Evolutionary conservation across 2,329 filamentous ascomycete genomes (phyloP), one percentile per base, ranked within the genome.

Genomic region (Chaetomium olivaceum): DNA sequence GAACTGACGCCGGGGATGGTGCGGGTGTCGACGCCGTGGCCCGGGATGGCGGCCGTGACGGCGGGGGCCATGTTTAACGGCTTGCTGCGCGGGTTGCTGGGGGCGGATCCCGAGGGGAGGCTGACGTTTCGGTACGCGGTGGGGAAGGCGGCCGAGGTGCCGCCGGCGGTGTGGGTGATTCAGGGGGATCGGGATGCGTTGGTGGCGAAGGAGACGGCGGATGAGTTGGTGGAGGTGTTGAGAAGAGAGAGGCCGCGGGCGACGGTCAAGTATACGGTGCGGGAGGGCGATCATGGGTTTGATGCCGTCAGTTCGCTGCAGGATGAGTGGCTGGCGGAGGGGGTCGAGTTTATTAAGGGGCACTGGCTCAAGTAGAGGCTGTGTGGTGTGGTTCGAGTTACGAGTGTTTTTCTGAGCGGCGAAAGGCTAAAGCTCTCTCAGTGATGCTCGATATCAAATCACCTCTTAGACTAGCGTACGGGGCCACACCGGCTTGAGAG

Each of bases 311-410:
- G 51, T 52, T 36, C 43, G n/a, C 29, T 73, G 3, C 50, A 60
- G 11, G 68, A 70, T 48, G 60, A 61, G 4, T 73, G 63, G 64
- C 27, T 72, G n/a, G 64, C 51, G 25, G 70, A 73, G 52, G 70
- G 68, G 6, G 55, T 72, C 3, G 66, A 63, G 21, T 73, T 69
- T 63, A 50, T 72, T 8, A 62, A 61, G 60, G 66, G 64, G 60
- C 67, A 68, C 33, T 73, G 71, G 71, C 50, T 68, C 1, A 43
- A 43, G 39, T 43, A 43, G 39, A n/a, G 5, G 16, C 7, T 43
- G 39, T 43, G 39, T 39, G 36, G 14, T 39, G 36, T 1, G 6
- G 36, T n/a, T n/a, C n/a, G 36, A 39, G 16, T 3, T 12, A 11
- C 6, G 2, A 11, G 12, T 39, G 36, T 16, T 39, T 39, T 19